Conservation (phyloP, 345 rosid genomes). For the Pugionium cornutum region DNA sequence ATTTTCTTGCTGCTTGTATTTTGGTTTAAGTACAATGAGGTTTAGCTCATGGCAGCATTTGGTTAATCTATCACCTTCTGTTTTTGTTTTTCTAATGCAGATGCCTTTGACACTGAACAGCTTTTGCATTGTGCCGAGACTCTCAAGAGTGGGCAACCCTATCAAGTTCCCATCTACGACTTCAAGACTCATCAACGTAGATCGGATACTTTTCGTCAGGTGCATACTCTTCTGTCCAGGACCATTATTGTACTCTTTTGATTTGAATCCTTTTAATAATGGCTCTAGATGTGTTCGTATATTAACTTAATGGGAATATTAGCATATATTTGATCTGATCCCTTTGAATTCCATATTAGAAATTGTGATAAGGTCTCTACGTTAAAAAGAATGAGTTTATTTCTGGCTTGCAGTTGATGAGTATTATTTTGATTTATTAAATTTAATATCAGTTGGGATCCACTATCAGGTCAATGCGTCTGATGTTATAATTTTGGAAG, state of each 20-base stretch:
- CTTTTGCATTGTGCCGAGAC: conserved; percentile 74
- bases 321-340: neutral
- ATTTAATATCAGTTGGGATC: conserved; percentile 1
- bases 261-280: neutral
- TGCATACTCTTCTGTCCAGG: conserved; percentile 28
- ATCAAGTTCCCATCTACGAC: conserved; percentile 91
- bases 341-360: neutral
- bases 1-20: neutral
- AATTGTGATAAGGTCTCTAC: neutral
- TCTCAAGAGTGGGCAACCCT: conserved; percentile 75
- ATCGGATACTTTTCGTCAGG: conserved; percentile 92
- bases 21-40: neutral
- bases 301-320: neutral
- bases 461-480: conserved; percentile 84
- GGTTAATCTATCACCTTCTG: neutral
- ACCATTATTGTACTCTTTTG: conserved; percentile 7
- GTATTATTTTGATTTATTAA: conserved; percentile 4
- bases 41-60: neutral
- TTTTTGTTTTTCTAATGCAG: conserved; percentile 38
- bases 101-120: conserved; percentile 98
- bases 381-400: neutral
- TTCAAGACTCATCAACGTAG: conserved; percentile 83
- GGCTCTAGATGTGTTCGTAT: neutral
- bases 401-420: conserved; percentile 8
- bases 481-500: conserved; percentile 97